These are phyloP conservation scores for Trichoderma arundinaceum DNA, from an alignment of 2,329 filamentous ascomycete species.

Conservation along the genomic window DNA sequence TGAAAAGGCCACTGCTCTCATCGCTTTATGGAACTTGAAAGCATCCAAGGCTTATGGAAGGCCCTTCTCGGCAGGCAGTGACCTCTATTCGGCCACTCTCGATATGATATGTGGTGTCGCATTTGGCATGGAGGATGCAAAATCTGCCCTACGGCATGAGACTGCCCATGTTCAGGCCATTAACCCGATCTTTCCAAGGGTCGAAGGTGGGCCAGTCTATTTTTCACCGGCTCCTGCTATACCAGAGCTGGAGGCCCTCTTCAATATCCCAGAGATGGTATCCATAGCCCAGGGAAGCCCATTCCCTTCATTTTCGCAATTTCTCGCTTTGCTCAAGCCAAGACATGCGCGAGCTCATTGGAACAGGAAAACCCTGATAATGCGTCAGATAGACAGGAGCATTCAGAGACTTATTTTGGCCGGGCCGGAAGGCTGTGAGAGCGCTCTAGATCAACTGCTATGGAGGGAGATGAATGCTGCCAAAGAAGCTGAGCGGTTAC, in stretches of 20 bases:
- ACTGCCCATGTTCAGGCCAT: constrained; percentile 29
- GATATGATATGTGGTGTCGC: constrained; percentile 47
- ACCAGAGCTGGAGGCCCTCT: constrained; percentile 36
- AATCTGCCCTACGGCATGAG: constrained; percentile 34
- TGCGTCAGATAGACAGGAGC: constrained; percentile 36
- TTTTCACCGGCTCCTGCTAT: constrained; percentile 34
- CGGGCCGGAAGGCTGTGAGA: constrained; percentile 33
- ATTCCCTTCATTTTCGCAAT: constrained; percentile 35
- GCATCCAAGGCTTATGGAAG: constrained; percentile 37
- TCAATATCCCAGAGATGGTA: constrained; percentile 39
- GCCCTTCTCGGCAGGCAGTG: constrained; percentile 43
- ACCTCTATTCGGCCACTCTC: constrained; percentile 43
- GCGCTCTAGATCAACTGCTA: constrained; percentile 45
- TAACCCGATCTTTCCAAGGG: not conserved
- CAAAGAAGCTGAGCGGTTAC: constrained; percentile 40
- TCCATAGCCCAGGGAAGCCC: constrained; percentile 37
- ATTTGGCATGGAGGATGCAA: constrained; percentile 41
- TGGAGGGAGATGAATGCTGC: constrained; percentile 44
- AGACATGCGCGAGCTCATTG: constrained; percentile 39
- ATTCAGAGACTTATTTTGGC: constrained; percentile 33
- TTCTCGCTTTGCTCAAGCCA: constrained; percentile 37
- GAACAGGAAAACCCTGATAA: constrained; percentile 36
- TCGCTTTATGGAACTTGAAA: constrained; percentile 47
- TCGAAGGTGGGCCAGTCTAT: constrained; percentile 23
- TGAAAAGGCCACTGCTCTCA: constrained; percentile 39